Base-by-base conservation (phyloP, 306 rosid genomes). In the Ormosia emarginata region DNA sequence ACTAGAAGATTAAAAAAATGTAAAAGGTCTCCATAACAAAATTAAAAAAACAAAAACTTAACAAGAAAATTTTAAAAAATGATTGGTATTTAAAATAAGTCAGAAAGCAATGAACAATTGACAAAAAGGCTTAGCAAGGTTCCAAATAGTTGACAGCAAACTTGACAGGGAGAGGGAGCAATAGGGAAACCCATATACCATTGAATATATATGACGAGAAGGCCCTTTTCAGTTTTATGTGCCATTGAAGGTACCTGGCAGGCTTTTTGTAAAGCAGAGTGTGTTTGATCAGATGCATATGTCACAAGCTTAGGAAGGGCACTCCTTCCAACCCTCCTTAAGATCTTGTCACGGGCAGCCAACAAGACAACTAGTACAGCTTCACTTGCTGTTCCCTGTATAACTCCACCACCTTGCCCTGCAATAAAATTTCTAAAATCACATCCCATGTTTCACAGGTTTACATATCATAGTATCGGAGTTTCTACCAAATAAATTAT, bases 361-460 rank as follows among this genome's bases (percentile, higher is more conserved):
- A 95, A 47, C 75, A 95, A 66, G 58, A 93, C 99, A 83, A 95
- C 98, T n/a, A 95, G 88, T 67, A 87, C 86, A 78, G 99, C 98
- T 85, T 95, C 99, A 88, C 99, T 95, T 29, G 99, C 98, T 55
- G 99, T 91, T 56, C 99, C 99, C 83, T 93, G 99, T 68, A 95
- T 95, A 33, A 95, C 98, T 85, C 99, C 98, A 78, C 97, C 99
- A 63, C 98, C 99, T 79, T 86, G 73, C 61, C 97, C 98, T 95
- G 87, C 83, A 95, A 67, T 73, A 79, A 47, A 49, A 81, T 50
- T 75, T 65, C 63, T 55, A 12, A 74, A 83, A 63, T 79, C 75
- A 73, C 73, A 80, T 70, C 17, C 39, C 67, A 41, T 52, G 49
- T 68, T 62, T 76, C 56, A 15, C 9, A 53, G 70, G 81, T 65